Evolutionary conservation across 768 basidiomycete species (phyloP), one percentile per base, ranked within the genome.

Genomic region (Boletellus ananas): DNA sequence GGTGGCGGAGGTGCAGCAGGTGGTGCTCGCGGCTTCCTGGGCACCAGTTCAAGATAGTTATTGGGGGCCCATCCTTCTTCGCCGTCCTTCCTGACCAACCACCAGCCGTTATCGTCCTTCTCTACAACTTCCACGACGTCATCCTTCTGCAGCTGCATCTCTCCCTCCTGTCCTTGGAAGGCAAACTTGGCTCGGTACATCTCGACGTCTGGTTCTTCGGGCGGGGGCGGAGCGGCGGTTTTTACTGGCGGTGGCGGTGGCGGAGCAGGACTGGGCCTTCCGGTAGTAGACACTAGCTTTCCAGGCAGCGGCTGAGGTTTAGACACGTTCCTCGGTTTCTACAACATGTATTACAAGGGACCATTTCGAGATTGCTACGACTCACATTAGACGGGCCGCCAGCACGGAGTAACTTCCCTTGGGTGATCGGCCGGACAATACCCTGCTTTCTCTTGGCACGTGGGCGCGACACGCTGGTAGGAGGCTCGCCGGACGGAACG

Each of bases 41-140:
- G 83, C 5, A 86, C 79, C 31, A 87, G 77, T 64, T 96, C 94
- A 7, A 95, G 82, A 62, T 94, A 96, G 67, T 92, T 94, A 57
- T 86, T 84, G 2, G 96, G 96, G 17, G 94, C 92, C 94, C 94
- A 99, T 13, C 92, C 96, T 64, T 97, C 93, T 16, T 73, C 70
- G 3, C 79, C 79, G 45, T 76, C 79, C 69, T 87, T 92, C 76
- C 86, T 90, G 49, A 97, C 87, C 29, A 96, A 76, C 95, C 96
- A 98, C 96, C 96, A 99, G 3, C 95, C 96, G 59, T 95, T 95
- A 52, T 94, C 83, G 63, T 87, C 85, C 66, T 96, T 93, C 73
- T 95, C 86, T 29, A 94, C 75, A 17, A 98, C 74, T 71, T 97
- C 94, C 1, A 98, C 90, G 3, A 89, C 50, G 52, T 97, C 96